Percentiles rank a stretch among this genome's conserved stretches.
These are phyloP conservation scores for Phialocephala sp. DNA, from an alignment of 2,329 filamentous ascomycete species.

Conservation along the genomic window DNA sequence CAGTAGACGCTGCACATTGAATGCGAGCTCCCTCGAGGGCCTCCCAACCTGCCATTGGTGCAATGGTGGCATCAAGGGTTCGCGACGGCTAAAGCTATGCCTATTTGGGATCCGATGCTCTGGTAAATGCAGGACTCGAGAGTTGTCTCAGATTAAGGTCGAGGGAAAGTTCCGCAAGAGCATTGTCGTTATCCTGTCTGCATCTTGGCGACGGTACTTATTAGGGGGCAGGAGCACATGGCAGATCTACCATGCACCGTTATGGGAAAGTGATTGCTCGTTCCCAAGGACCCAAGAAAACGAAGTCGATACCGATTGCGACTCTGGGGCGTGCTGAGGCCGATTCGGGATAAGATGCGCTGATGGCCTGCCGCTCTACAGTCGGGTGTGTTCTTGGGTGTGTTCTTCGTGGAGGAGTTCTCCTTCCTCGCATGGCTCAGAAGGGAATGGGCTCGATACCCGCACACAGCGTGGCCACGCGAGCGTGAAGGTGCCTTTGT, in stretches of 20 bases:
- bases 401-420: background rate
- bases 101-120: background rate
- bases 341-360: background rate
- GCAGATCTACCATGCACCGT: conserved; percentile 18
- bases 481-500: background rate
- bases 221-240: conserved; percentile 20
- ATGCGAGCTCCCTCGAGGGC: conserved; percentile 18
- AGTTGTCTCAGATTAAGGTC: conserved; percentile 24
- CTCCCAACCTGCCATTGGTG: background rate
- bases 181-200: background rate
- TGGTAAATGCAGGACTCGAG: conserved; percentile 21
- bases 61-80: background rate
- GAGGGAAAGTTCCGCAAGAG: background rate
- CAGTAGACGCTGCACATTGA: conserved; percentile 12
- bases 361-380: background rate
- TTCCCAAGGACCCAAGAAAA: conserved; percentile 1
- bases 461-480: background rate
- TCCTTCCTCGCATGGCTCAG: background rate
- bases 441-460: background rate
- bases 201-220: conserved; percentile 12
- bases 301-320: conserved; percentile 11
- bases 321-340: conserved; percentile 10
- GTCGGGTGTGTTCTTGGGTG: background rate
- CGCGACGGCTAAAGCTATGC: conserved; percentile 16
- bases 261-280: conserved; percentile 25